Evolutionary conservation across 2,329 filamentous ascomycete species (phyloP), one percentile per base, ranked within the genome.

Genomic region (Trichoderma endophyticum): DNA sequence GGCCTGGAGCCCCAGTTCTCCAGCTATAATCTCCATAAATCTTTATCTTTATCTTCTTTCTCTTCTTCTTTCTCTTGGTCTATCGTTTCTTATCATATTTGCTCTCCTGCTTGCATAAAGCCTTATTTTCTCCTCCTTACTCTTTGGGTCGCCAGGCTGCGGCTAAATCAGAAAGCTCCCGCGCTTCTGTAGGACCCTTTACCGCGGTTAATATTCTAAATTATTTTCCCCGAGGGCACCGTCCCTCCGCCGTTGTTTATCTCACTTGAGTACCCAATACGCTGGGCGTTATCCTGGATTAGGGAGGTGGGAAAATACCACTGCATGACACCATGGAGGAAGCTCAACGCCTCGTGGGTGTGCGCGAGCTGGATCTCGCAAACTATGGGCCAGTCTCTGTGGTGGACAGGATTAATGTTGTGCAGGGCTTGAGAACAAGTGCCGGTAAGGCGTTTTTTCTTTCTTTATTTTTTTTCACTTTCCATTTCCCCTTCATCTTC

Each of bases 351-450:
- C 66, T 73, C 26, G 72, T 71, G 39, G 56, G 68, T 72, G 80
- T 86, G 76, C 81, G 83, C 75, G 85, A 87, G 82, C 83, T 87
- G 74, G 83, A 88, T 76, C 78, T 88, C 76, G 84, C 84, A 74
- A 80, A 82, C 70, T 85, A 82, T 73, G 81, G 84, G 71, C 80
- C 83, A 59, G 84, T 82, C 74, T 84, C 85, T 64, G 83, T 89
- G 74, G 84, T 84, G 70, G 85, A 88, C 78, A 84, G 83, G 75
- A 84, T 89, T 80, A 88, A 86, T 78, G 82, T 85, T 54, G 84
- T 90, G 56, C 88, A 88, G 3, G 88, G 84, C 36, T 81, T 90
- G 69, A 88, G 86, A 77, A 88, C 87, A 73, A 89, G 88, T 78
- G 85, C 88, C 78, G 88, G 88, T 90, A 80, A 86, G 88, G 81